Evolutionary conservation across 1,139 yeast genomes (phyloP).

Genomic region (Barnettozyma hawaiiensis): DNA sequence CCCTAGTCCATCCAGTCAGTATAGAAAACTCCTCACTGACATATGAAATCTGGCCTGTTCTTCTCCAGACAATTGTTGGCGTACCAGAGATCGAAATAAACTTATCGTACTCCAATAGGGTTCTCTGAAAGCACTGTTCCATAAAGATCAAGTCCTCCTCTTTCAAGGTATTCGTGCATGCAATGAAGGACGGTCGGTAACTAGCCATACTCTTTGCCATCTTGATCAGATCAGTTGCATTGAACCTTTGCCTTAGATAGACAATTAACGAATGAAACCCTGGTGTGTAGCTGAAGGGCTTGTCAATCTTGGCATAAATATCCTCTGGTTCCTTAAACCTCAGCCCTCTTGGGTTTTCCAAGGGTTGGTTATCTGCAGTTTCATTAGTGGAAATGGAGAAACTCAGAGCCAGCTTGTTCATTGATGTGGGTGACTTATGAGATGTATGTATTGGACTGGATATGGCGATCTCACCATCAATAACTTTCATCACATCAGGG

Average conservation of each 20-base stretch:
- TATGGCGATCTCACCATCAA: constrained; percentile 37
- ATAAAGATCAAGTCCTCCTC: constrained; percentile 90
- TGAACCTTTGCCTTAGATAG: constrained; percentile 68
- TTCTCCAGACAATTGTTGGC: constrained; percentile 91
- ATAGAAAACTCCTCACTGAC: constrained; percentile 90
- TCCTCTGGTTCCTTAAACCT: constrained; percentile 67
- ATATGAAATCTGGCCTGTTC: constrained; percentile 93
- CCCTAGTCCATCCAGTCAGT: constrained; percentile 83
- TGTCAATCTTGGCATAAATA: constrained; percentile 65
- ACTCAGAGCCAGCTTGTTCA: constrained; percentile 41
- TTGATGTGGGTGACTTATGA: constrained; percentile 11
- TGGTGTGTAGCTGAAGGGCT: constrained; percentile 83
- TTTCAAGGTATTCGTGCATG: constrained; percentile 81
- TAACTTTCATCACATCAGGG: constrained; percentile 51
- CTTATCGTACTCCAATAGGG: constrained; percentile 81
- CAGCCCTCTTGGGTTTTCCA: constrained; percentile 22
- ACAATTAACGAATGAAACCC: constrained; percentile 81
- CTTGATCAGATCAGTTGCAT: constrained; percentile 61
- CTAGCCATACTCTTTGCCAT: constrained; percentile 89
- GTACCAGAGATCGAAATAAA: constrained; percentile 83
- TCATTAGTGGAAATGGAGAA: constrained; percentile 44
- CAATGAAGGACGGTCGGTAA: constrained; percentile 87
- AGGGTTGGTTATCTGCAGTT: constrained; percentile 16
- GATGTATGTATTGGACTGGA: constrained; percentile 25
- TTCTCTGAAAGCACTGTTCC: constrained; percentile 94